Base-by-base conservation (phyloP, 2,329 filamentous ascomycete species). In the Ceratocystis cubensis region DNA sequence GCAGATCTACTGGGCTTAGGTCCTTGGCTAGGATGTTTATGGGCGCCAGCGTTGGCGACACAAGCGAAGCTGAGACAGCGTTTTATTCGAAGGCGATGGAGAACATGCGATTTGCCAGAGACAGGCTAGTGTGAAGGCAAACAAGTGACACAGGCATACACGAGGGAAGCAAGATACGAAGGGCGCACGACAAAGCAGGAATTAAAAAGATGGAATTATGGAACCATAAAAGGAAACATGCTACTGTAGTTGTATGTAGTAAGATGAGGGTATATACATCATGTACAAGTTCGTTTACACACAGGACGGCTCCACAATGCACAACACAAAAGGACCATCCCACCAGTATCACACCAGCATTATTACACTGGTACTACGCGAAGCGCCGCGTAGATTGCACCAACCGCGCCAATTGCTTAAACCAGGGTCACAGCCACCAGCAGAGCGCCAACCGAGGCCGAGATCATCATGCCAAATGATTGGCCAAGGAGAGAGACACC, bases 391-490 rank as follows among this genome's bases (percentile, higher is more conserved):
- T 15, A 53, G n/a, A n/a, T 53, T 53, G 48, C 48, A 53, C 22
- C 22, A 8, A 22, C 17, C 48, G 6, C 48, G 4, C n/a, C 48
- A 53, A 25, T 5, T 30, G 6, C 20, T 59, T 59, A 59, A 15
- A 59, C 56, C 25, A 59, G 17, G 1, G 56, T 59, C 56, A 59
- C 56, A n/a, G 56, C 56, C 25, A 59, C 56, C 56, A 59, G 28
- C 56, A 59, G 56, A 15, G 56, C 56, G 17, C 56, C 56, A 59
- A 59, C 56, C 56, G 56, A 59, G 20, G 56, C 56, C 56, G 56
- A 59, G 15, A 59, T 17, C 56, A 59, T 20, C 56, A 59, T 59
- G 25, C 56, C 56, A n/a, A 59, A 59, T 5, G 56, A 59, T n/a
- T 59, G 56, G 56, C 56, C 56, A 20, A 59, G 8, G 28, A 59